Evolutionary conservation across 495 filamentous ascomycete genomes (phyloP).

Genomic region (Tirmania nivea): DNA sequence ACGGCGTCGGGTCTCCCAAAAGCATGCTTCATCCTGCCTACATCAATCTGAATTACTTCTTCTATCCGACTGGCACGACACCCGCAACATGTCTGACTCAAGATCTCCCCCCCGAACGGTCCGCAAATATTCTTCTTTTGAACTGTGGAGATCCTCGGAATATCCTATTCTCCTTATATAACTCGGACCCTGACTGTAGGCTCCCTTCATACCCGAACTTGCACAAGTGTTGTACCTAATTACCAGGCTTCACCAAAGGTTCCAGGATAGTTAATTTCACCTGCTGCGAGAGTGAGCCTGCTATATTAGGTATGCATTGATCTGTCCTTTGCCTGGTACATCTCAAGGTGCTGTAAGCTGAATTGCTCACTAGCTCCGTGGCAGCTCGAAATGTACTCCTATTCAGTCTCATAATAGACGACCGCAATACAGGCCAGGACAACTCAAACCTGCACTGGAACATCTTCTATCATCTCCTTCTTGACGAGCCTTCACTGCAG

Average conservation of each 20-base stretch:
- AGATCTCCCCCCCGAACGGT: conserved; percentile 25
- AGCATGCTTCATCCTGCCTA: neutral
- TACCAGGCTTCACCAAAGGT: neutral
- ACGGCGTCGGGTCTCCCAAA: neutral
- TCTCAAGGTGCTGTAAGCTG: conserved; percentile 1
- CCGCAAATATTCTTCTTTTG: conserved; percentile 26
- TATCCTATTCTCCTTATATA: conserved; percentile 9
- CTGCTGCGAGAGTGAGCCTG: conserved; percentile 29
- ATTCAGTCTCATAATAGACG: conserved; percentile 26
- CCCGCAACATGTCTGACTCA: conserved; percentile 29
- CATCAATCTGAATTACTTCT: conserved; percentile 10
- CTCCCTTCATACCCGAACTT: neutral
- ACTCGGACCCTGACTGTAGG: neutral
- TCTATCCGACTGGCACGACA: conserved; percentile 31
- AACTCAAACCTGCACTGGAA: conserved; percentile 25
- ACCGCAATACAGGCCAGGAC: conserved; percentile 9
- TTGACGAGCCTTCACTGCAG: conserved; percentile 22
- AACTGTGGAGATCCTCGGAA: conserved; percentile 11
- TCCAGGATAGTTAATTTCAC: conserved; percentile 20
- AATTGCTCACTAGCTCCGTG: conserved; percentile 1
- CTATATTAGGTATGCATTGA: conserved; percentile 25
- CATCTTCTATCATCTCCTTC: conserved; percentile 32
- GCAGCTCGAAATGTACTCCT: conserved; percentile 33
- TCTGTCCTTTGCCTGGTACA: neutral
- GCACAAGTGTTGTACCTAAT: neutral